Percentiles rank a stretch among this genome's conserved stretches.
These are phyloP conservation scores for Cyberlindnera suaveolens DNA, from an alignment of 805 yeast genomes.

Conservation along the genomic window DNA sequence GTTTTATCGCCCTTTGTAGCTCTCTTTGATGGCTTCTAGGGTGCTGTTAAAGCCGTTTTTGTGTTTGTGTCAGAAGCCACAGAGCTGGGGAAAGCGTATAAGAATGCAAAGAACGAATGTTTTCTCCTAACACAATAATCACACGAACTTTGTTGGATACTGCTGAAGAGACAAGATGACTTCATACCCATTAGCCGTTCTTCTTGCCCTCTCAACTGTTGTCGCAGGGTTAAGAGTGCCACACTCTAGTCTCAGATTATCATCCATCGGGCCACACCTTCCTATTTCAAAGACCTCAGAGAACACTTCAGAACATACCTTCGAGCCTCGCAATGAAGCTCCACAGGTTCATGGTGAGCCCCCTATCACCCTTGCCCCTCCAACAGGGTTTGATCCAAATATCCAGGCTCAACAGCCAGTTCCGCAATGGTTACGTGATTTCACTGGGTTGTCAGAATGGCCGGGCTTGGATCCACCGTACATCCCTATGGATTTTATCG, in stretches of 20 bases:
- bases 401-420: conserved; percentile 38
- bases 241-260: conserved; percentile 4
- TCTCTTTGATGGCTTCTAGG: too few species aligned
- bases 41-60: too few species aligned
- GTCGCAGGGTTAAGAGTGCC: neutral
- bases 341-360: neutral
- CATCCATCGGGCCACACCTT: conserved; percentile 9
- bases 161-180: too few species aligned
- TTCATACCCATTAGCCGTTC: neutral
- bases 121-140: too few species aligned
- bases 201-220: neutral
- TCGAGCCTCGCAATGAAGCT: neutral
- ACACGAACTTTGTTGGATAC: too few species aligned
- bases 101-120: too few species aligned
- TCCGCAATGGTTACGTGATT: conserved; percentile 72
- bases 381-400: conserved; percentile 24
- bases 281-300: conserved; percentile 3
- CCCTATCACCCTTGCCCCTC: conserved; percentile 7
- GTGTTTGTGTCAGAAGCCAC: too few species aligned
- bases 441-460: conserved; percentile 75
- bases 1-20: too few species aligned
- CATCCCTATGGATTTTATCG: conserved; percentile 69
- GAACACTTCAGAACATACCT: conserved; percentile 5
- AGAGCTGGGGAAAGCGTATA: too few species aligned
- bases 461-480: conserved; percentile 87